Percentiles rank a stretch among this genome's conserved stretches.
These are phyloP conservation scores for Botrytis sinoallii DNA, from an alignment of 2,329 filamentous ascomycete genomes.

Conservation along the genomic window DNA sequence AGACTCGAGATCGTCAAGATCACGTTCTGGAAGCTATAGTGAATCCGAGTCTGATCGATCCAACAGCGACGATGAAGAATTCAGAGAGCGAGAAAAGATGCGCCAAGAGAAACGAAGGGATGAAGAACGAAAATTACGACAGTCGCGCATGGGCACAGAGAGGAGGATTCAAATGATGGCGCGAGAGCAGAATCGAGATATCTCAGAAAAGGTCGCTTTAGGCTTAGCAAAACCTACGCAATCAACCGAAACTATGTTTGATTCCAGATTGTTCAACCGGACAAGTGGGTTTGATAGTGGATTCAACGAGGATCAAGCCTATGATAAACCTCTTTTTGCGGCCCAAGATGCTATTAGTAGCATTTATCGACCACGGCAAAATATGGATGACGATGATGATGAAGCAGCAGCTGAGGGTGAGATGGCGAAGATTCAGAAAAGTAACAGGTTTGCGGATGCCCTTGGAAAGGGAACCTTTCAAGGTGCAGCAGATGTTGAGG, in stretches of 20 bases:
- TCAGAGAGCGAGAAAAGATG: constrained; percentile 72
- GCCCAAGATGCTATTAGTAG: constrained; percentile 92
- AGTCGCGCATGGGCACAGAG: constrained; percentile 94
- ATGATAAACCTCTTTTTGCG: constrained; percentile 95
- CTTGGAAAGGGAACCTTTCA: constrained; percentile 89
- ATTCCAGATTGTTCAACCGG: constrained; percentile 93
- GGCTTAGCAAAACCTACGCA: constrained; percentile 93
- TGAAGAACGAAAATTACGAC: constrained; percentile 83
- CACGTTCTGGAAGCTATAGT: constrained; percentile 50
- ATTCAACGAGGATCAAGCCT: constrained; percentile 96
- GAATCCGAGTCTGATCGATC: constrained; percentile 47
- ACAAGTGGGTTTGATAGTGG: constrained; percentile 85
- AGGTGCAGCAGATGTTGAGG: constrained; percentile 78
- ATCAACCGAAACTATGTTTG: constrained; percentile 92
- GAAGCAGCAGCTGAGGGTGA: constrained; percentile 77
- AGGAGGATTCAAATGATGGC: constrained; percentile 89
- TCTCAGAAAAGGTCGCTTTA: constrained; percentile 93
- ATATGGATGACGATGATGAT: constrained; percentile 71
- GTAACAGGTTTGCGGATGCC: constrained; percentile 75
- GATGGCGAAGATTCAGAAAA: constrained; percentile 84
- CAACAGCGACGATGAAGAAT: constrained; percentile 57
- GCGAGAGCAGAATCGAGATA: constrained; percentile 92
- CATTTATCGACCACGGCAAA: constrained; percentile 81
- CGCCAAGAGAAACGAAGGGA: constrained; percentile 77
- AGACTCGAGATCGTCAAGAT: constrained; percentile 39